Base-by-base conservation (phyloP, 202 grass and related monocot genomes). In the Brachypodium distachyon region DNA sequence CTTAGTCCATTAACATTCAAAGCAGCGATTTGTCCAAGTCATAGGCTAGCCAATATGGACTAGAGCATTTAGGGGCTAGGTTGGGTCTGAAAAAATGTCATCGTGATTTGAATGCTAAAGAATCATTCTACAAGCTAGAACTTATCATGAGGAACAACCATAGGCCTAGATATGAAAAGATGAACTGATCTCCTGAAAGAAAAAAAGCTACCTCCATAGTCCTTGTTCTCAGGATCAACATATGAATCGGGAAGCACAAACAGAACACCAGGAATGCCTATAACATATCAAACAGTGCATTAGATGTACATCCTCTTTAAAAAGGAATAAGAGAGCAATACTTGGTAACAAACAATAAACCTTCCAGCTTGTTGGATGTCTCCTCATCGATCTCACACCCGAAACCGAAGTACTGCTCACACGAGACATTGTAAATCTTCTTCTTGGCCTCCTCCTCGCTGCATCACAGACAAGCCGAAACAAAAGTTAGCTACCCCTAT, bases 241-340 rank as follows among this genome's bases (percentile, higher is more conserved):
- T 96, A 96, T 3, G 89, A 96, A 85, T 97, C 93, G 0, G 93
- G 93, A 23, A 97, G 90, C 67, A 97, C 93, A 12, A 97, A 97
- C 2, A 97, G 85, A 81, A 97, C 93, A 67, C 87, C 90, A 76
- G 87, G 90, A 18, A 93, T 77, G 14, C 90, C 93, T 97, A 83
- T 9, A 46, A 56, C 37, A 66, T 4, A 82, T 11, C 7, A 78
- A 62, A 49, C 22, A 17, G 27, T 0, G 4, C 29, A 64, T 74
- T 18, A 75, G 51, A 32, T 34, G 46, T 1, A 14, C 10, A 72
- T 68, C 51, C 12, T 61, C 47, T 17, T n/a, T 5, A 75, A 1
- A 18, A 14, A 26, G 23, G 32, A 64, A 34, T 11, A 16, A 3
- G 26, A n/a, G n/a, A 43, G 29, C 7, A 37, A 76, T 5, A 9